phyloP scores from a whole-genome alignment of 2,329 filamentous ascomycete genomes.

The Calonectria hawksworthii region DNA sequence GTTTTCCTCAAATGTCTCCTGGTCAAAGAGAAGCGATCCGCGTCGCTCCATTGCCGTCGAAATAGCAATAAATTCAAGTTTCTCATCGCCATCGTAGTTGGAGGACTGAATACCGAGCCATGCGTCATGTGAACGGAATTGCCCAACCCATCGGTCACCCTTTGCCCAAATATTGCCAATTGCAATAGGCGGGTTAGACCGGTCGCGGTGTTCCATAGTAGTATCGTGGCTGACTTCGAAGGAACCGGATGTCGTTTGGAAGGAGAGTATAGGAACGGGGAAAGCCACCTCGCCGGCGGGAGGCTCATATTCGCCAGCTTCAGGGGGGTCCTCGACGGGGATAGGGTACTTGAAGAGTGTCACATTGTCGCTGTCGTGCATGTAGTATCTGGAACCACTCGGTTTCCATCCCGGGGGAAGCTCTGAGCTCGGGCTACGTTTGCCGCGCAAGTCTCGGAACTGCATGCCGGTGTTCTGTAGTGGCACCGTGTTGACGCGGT shows the following conservation, averaged over 20 bases:
- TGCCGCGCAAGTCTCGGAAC: constrained; percentile 55
- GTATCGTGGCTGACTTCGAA: constrained; percentile 58
- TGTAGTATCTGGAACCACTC: constrained; percentile 51
- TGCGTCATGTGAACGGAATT: constrained; percentile 59
- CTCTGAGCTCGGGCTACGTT: constrained; percentile 46
- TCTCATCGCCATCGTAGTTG: constrained; percentile 61
- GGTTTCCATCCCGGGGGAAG: constrained; percentile 58
- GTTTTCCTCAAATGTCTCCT: constrained; percentile 56
- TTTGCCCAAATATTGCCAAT: constrained; percentile 58
- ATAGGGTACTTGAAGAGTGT: constrained; percentile 60
- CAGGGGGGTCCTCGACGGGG: constrained; percentile 53
- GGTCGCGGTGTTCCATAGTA: constrained; percentile 52
- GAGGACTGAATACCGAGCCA: constrained; percentile 62
- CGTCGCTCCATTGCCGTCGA: constrained; percentile 57
- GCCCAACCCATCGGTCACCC: constrained; percentile 55
- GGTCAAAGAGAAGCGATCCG: constrained; percentile 56
- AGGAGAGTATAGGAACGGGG: constrained; percentile 57
- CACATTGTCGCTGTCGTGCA: constrained; percentile 56
- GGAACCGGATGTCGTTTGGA: constrained; percentile 55
- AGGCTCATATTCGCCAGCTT: constrained; percentile 48
- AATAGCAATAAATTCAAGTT: constrained; percentile 60
- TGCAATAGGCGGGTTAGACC: constrained; percentile 56
- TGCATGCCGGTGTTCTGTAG: constrained; percentile 55
- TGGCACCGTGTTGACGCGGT: constrained; percentile 52
- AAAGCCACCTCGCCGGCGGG: constrained; percentile 48